Evolutionary conservation across 192 early-diverging fungal genomes (phyloP).

Genomic region (Podila clonocystis): DNA sequence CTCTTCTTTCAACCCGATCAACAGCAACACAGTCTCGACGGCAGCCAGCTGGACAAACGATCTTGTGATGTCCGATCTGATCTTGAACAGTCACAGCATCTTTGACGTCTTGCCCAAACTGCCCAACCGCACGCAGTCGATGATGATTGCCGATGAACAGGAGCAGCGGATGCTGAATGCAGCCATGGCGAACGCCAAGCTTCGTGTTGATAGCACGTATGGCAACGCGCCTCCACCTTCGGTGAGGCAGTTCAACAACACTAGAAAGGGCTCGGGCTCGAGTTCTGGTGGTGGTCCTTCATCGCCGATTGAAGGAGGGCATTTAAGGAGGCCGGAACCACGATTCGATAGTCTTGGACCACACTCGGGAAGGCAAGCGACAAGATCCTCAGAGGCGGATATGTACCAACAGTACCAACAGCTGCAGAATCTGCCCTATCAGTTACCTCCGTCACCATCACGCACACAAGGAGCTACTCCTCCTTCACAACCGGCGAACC

Average conservation of each 20-base stretch:
- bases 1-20: slow-evolving; percentile 3
- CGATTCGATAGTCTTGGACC: slow-evolving; percentile 37
- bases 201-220: not conserved
- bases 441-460: not conserved
- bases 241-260: slow-evolving; percentile 8
- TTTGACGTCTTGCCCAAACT: slow-evolving; percentile 45
- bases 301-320: slow-evolving; percentile 24
- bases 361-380: not conserved
- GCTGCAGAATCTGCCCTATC: slow-evolving; percentile 1
- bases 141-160: slow-evolving; percentile 17
- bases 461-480: not conserved
- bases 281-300: slow-evolving; percentile 25
- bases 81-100: slow-evolving; percentile 34
- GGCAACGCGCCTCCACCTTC: not conserved
- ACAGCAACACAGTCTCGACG: slow-evolving; percentile 21
- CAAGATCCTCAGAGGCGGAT: not conserved
- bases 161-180: not conserved
- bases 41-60: slow-evolving; percentile 50
- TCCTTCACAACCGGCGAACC: slow-evolving; percentile 1
- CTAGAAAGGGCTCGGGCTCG: slow-evolving; percentile 21
- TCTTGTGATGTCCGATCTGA: slow-evolving; percentile 35
- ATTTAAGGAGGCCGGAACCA: slow-evolving; percentile 12
- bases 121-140: slow-evolving; percentile 18
- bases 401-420: not conserved
- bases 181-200: not conserved